A percentile compares a stretch with the other conserved stretches of the same genome.
These are phyloP conservation scores for Fusarium floridanum DNA, from an alignment of 2,329 filamentous ascomycete genomes.

Conservation along the genomic window DNA sequence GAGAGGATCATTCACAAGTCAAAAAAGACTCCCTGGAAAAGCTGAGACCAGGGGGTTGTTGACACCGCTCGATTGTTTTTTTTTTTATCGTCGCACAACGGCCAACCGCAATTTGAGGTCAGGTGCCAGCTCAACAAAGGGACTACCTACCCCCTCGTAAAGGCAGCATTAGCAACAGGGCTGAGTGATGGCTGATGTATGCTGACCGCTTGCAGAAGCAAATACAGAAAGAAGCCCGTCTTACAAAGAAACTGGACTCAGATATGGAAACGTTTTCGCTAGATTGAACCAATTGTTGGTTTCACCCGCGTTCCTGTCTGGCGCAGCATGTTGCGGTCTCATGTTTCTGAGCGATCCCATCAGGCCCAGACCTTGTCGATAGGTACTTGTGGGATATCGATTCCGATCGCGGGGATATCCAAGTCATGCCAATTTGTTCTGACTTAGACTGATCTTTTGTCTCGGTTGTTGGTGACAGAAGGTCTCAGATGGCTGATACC, in stretches of 20 bases:
- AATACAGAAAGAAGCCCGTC: constrained; percentile 11
- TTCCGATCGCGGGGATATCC: constrained; percentile 34
- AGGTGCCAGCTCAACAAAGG: constrained; percentile 34
- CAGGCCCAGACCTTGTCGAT: constrained; percentile 20
- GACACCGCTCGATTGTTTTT: constrained; percentile 19
- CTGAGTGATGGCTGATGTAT: constrained; percentile 26
- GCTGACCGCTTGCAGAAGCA: constrained; percentile 40
- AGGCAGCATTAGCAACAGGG: not conserved
- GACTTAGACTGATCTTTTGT: constrained; percentile 22
- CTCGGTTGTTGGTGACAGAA: constrained; percentile 30
- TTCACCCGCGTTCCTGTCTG: constrained; percentile 20
- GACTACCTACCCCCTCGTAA: not conserved
- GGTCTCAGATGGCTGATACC: constrained; percentile 31
- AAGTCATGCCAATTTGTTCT: constrained; percentile 12
- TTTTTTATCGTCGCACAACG: constrained; percentile 18
- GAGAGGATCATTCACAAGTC: too few relatives aligned
- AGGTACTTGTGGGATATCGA: constrained; percentile 2
- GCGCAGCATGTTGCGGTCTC: constrained; percentile 11
- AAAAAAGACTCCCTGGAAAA: constrained; percentile 10
- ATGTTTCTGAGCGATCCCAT: not conserved
- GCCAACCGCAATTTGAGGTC: constrained; percentile 40
- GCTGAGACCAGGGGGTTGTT: constrained; percentile 41
- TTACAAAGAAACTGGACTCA: not conserved
- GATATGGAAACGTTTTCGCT: constrained; percentile 6
- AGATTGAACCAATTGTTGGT: constrained; percentile 14